These are phyloP conservation scores for Gastrolobium villosum DNA, from an alignment of 306 rosid genomes.

Conservation along the genomic window DNA sequence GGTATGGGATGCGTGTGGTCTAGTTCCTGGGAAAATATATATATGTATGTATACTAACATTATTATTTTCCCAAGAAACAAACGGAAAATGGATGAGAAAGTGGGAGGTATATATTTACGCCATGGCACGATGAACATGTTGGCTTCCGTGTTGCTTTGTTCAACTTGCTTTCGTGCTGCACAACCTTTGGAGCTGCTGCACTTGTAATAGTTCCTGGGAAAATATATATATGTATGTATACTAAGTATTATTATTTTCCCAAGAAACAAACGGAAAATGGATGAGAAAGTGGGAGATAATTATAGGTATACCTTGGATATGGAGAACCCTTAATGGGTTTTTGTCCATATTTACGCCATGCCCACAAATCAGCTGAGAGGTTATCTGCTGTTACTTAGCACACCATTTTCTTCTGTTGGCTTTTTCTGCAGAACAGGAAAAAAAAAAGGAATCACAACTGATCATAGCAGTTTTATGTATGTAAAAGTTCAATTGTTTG, in stretches of 20 bases:
- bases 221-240: background rate
- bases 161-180: constrained; percentile 84
- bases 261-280: constrained; percentile 28
- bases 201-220: constrained; percentile 79
- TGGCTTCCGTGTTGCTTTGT: constrained; percentile 61
- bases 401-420: constrained; percentile 66
- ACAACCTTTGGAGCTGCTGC: constrained; percentile 86
- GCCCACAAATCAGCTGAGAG: constrained; percentile 86
- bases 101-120: too few relatives aligned
- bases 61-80: too few relatives aligned
- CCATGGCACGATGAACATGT: constrained; percentile 66
- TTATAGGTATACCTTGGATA: constrained; percentile 65
- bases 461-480: background rate
- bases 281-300: background rate
- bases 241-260: constrained; percentile 11
- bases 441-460: background rate
- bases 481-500: background rate
- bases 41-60: too few relatives aligned
- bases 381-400: constrained; percentile 68
- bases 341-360: constrained; percentile 86
- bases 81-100: too few relatives aligned
- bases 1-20: constrained; percentile 84
- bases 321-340: constrained; percentile 87
- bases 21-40: too few relatives aligned
- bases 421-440: constrained; percentile 55